Base-by-base conservation (phyloP, 768 basidiomycete genomes). In the Lanmaoa pseudosensibilis region DNA sequence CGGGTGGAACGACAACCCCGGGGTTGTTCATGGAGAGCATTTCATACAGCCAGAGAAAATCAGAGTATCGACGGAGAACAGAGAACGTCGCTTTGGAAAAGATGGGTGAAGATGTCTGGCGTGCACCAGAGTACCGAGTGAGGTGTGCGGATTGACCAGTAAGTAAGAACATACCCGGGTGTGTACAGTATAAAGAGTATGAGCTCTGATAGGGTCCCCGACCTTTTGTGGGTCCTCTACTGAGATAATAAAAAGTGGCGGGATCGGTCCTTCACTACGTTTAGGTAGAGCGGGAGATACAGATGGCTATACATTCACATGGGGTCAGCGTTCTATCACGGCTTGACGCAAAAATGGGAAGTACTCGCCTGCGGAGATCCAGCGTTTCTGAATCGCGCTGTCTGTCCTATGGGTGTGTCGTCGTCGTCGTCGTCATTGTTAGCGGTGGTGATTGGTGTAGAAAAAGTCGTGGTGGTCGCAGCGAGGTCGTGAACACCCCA, bases 211-310 rank as follows among this genome's bases (percentile, higher is more conserved):
- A 1, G 94, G 92, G 66, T 95, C 93, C n/a, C 97, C 97, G 43
- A 98, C 90, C 64, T 90, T 92, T 62, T 98, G 94, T 6, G 97
- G 97, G 72, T 99, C 97, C 51, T 93, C 91, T n/a, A 99, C 94
- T 0, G 89, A 83, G 60, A 99, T 92, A 9, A 82, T 71, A 69
- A 97, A 98, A 25, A 89, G 76, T 21, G 91, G 89, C 54, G 80
- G 83, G 37, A 87, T 64, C 1, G 78, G 78, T 52, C 77, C 80
- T 49, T 84, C 67, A 41, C 58, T 69, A 41, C 65, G 69, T 23
- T 65, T 58, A 33, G 60, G 38, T 7, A 56, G 41, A 23, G 44
- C 34, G 9, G 64, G 60, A 18, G 67, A 65, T 36, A 37, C 46
- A 47, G 64, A 57, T 33, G 34, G 50, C 60, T 73, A 38, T 33